Evolutionary conservation across 768 basidiomycete genomes (phyloP).

Genomic region (Serendipita vermifera): DNA sequence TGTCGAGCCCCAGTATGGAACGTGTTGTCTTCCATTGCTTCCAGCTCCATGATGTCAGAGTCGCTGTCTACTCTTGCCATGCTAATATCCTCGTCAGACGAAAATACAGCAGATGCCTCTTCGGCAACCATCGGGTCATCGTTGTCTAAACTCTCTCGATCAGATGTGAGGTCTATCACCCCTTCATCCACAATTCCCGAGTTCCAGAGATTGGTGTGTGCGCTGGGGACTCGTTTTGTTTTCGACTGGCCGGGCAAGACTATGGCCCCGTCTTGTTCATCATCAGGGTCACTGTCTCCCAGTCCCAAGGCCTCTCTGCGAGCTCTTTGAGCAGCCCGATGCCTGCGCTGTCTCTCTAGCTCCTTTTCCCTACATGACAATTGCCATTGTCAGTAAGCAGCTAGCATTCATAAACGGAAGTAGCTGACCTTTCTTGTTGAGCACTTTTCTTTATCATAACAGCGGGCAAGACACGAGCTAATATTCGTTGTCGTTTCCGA

Average conservation of each 20-base stretch:
- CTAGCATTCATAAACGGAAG: background rate
- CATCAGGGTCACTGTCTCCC: constrained; percentile 4
- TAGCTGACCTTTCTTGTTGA: background rate
- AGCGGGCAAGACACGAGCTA: background rate
- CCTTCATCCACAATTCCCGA: too few relatives aligned
- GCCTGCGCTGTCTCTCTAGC: background rate
- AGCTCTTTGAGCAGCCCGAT: background rate
- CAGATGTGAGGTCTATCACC: background rate
- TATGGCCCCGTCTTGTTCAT: background rate
- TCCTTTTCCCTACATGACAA: background rate
- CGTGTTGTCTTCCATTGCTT: background rate
- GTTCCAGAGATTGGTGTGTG: too few relatives aligned
- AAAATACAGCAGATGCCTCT: too few relatives aligned
- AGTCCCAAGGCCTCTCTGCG: background rate
- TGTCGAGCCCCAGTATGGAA: too few relatives aligned
- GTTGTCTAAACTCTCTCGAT: constrained; percentile 1
- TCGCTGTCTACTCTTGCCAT: background rate
- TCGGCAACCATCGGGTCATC: too few relatives aligned
- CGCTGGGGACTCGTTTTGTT: background rate
- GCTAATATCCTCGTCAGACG: background rate
- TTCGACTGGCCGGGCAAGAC: background rate
- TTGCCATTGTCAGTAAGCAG: background rate
- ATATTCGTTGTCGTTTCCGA: background rate
- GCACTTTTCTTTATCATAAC: constrained; percentile 5
- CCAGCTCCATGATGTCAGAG: background rate